These are phyloP conservation scores for Pholiota microspora DNA, from an alignment of 768 basidiomycete genomes.

Conservation along the genomic window DNA sequence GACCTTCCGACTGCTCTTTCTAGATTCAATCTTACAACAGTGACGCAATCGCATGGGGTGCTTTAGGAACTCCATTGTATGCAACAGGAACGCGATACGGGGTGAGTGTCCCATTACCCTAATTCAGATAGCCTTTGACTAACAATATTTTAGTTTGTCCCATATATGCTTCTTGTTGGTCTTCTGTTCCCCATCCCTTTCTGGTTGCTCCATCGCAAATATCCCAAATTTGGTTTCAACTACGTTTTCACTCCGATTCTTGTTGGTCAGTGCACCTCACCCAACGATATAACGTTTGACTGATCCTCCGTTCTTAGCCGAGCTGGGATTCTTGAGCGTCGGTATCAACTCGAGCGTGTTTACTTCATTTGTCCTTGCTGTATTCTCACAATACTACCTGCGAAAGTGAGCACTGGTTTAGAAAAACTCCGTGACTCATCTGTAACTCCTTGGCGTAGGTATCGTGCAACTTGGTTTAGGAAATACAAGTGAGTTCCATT, in stretches of 20 bases:
- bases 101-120: constrained; percentile 5
- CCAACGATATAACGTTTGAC: no score
- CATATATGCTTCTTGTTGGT: constrained; percentile 46
- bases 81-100: constrained; percentile 45
- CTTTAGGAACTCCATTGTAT: constrained; percentile 47
- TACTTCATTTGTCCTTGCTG: constrained; percentile 39
- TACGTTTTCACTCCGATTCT: constrained; percentile 51
- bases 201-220: constrained; percentile 47
- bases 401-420: constrained; percentile 21
- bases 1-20: neutral
- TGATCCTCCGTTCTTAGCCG: neutral
- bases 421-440: no score
- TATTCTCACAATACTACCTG: constrained; percentile 47
- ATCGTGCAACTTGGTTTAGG: constrained; percentile 45
- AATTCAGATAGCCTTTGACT: neutral
- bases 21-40: constrained; percentile 40
- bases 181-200: constrained; percentile 54
- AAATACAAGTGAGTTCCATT: constrained; percentile 37
- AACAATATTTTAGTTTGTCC: constrained; percentile 25
- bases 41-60: constrained; percentile 58
- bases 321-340: constrained; percentile 46
- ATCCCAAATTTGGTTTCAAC: constrained; percentile 46
- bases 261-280: constrained; percentile 27
- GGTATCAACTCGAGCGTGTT: constrained; percentile 58
- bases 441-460: constrained; percentile 11